phyloP scores from a whole-genome alignment of 148 eudicot genomes.

The Heliamphora exappendiculata region DNA sequence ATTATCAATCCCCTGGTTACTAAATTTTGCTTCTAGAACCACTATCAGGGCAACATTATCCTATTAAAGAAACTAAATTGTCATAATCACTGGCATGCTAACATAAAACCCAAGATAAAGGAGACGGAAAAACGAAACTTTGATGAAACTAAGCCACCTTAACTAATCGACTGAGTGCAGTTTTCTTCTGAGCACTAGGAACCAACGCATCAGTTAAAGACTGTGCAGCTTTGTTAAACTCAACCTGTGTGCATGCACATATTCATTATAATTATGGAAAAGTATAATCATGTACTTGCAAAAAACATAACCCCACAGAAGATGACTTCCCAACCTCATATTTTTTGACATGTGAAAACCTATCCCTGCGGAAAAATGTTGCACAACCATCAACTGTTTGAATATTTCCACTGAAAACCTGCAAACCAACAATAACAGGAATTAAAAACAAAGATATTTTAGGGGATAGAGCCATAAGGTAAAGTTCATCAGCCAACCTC shows the following conservation, averaged over 20 bases:
- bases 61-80: constrained; percentile 26
- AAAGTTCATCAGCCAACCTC: constrained; percentile 50
- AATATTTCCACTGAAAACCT: constrained; percentile 53
- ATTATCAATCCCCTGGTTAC: constrained; percentile 73
- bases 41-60: constrained; percentile 93
- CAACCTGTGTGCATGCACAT: constrained; percentile 52
- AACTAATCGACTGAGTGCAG: constrained; percentile 73
- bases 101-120: not conserved
- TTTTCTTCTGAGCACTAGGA: constrained; percentile 78
- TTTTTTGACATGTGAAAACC: constrained; percentile 94
- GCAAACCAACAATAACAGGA: constrained; percentile 12
- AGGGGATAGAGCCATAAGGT: not conserved
- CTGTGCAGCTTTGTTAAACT: constrained; percentile 98
- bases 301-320: not conserved
- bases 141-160: constrained; percentile 44
- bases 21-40: constrained; percentile 88
- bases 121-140: not conserved
- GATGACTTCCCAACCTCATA: constrained; percentile 59
- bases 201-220: constrained; percentile 90
- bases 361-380: constrained; percentile 95
- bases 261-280: not conserved
- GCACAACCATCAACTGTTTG: constrained; percentile 90
- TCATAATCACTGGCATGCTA: not conserved
- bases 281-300: not conserved
- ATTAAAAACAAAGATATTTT: not conserved